phyloP scores from a whole-genome alignment of 2,329 filamentous ascomycete genomes.

The Alternaria sp. region DNA sequence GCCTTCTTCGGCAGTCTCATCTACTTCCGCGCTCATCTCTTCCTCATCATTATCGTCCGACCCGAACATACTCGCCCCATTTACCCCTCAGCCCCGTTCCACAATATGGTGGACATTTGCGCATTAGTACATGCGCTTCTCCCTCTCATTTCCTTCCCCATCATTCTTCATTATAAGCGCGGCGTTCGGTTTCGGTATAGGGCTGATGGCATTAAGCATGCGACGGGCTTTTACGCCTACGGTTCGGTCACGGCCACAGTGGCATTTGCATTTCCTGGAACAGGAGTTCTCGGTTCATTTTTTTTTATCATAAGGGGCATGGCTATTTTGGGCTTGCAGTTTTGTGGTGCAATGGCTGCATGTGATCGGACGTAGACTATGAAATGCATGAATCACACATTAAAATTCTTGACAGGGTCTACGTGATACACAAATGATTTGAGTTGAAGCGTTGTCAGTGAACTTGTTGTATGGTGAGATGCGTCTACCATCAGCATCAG shows the following conservation, averaged over 20 bases:
- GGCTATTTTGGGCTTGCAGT: background rate
- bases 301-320: background rate
- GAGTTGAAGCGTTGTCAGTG: too few relatives aligned
- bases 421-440: too few relatives aligned
- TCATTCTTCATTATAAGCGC: constrained; percentile 29
- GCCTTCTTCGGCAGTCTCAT: background rate
- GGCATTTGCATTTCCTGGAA: constrained; percentile 34
- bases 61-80: background rate
- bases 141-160: constrained; percentile 5
- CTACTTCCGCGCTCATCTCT: background rate
- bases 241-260: constrained; percentile 12
- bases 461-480: too few relatives aligned
- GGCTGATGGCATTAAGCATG: constrained; percentile 15
- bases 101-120: constrained; percentile 7
- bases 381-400: background rate
- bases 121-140: constrained; percentile 13
- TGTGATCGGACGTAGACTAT: constrained; percentile 2
- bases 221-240: constrained; percentile 6
- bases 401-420: background rate
- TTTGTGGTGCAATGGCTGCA: background rate
- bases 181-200: constrained; percentile 32
- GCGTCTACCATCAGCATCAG: too few relatives aligned
- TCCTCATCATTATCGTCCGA: background rate
- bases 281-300: constrained; percentile 21
- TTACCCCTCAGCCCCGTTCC: background rate